These are phyloP conservation scores for Aspergillus viridinutans DNA, from an alignment of 2,329 filamentous ascomycete genomes.

Conservation along the genomic window DNA sequence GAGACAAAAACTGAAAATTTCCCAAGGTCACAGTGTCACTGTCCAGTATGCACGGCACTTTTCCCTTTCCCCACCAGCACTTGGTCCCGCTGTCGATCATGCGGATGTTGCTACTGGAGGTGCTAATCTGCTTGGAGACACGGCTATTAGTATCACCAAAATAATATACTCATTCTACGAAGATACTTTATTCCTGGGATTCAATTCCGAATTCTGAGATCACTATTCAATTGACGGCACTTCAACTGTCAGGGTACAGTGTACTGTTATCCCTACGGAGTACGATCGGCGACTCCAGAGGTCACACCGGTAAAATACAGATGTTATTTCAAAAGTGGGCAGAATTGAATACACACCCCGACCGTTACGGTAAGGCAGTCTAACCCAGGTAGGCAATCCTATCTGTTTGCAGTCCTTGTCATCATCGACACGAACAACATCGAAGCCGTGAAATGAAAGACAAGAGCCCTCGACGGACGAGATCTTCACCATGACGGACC, in stretches of 20 bases:
- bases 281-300: not conserved
- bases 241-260: not conserved
- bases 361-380: not conserved
- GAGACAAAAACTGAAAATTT: not conserved
- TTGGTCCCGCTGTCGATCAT: not conserved
- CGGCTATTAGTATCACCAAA: not conserved
- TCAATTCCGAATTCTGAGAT: not conserved
- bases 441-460: not conserved
- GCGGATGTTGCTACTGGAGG: not conserved
- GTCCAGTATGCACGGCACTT: not conserved
- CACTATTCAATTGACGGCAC: not conserved
- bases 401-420: not conserved
- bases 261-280: not conserved
- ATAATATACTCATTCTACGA: not conserved
- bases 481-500: not conserved
- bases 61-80: not conserved
- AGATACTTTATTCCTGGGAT: too few relatives aligned
- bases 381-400: not conserved
- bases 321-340: too few relatives aligned
- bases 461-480: not conserved
- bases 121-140: not conserved
- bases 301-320: not conserved
- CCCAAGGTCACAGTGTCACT: too few relatives aligned
- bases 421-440: not conserved
- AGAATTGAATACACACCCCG: not conserved